Evolutionary conservation across 1,284 basidiomycete species (phyloP).

Genomic region (Neonothopanus nambi): DNA sequence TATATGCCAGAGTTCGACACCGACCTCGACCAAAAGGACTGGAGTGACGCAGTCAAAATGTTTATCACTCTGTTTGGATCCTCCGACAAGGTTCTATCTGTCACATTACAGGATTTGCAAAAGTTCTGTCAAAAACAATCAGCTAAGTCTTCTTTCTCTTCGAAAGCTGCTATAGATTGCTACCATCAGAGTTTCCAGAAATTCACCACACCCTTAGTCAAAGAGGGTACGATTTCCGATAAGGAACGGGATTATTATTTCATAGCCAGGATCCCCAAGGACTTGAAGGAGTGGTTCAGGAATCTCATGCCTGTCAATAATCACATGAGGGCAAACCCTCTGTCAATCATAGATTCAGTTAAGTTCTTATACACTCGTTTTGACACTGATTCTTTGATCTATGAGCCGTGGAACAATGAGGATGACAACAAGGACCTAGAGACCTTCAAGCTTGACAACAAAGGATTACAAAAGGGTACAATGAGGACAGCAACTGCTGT

Average conservation of each 20-base stretch:
- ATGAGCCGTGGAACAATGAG: neutral
- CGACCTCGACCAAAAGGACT: neutral
- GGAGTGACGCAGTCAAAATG: neutral
- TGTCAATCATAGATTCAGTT: neutral
- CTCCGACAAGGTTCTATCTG: neutral
- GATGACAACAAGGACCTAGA: neutral
- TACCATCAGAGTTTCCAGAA: neutral
- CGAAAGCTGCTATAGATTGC: neutral
- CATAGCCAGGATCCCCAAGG: neutral
- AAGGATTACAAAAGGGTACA: no score
- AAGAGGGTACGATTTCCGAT: neutral
- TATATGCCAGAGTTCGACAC: neutral
- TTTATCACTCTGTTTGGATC: neutral
- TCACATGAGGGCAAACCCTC: neutral
- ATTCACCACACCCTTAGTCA: neutral
- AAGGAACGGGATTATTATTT: neutral
- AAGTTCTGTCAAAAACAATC: neutral
- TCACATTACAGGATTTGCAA: neutral
- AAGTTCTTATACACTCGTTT: neutral
- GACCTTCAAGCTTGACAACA: no score
- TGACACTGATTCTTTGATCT: neutral
- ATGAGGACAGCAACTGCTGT: no score
- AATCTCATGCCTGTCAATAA: neutral
- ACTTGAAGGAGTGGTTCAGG: slow-evolving; percentile 3
- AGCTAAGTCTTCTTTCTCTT: neutral